Percentiles rank a stretch among this genome's conserved stretches.
Evolutionary conservation across 2,329 filamentous ascomycete genomes (phyloP).

Genomic region (Dryadomyces quercivorus): DNA sequence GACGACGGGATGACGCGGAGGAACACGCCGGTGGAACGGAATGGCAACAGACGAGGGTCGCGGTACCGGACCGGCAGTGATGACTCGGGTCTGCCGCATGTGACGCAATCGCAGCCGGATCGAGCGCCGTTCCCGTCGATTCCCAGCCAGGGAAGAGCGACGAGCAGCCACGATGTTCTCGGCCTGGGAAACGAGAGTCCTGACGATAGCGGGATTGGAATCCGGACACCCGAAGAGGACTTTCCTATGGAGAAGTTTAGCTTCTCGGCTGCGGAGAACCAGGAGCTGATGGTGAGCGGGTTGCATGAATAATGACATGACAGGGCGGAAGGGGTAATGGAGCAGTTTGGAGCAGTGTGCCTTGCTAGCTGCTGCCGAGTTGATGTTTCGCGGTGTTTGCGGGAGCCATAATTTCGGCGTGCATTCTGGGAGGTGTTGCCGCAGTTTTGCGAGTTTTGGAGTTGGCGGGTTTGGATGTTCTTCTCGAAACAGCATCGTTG

Average conservation of each 20-base stretch:
- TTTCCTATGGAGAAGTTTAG: constrained; percentile 49
- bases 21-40: constrained; percentile 16
- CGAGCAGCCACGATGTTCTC: constrained; percentile 30
- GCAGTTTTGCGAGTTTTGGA: constrained; percentile 4
- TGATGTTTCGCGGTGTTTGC: not conserved
- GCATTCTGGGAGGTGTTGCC: not conserved
- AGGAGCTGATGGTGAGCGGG: constrained; percentile 18
- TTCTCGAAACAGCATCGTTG: constrained; percentile 5
- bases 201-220: constrained; percentile 66
- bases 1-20: constrained; percentile 12
- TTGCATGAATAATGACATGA: constrained; percentile 10
- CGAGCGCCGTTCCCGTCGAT: constrained; percentile 36
- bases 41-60: constrained; percentile 22
- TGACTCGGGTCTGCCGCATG: constrained; percentile 30
- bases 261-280: constrained; percentile 15
- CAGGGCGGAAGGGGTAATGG: not conserved
- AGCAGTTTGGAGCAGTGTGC: no score
- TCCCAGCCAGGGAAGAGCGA: constrained; percentile 16
- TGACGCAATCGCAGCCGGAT: constrained; percentile 35
- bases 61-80: constrained; percentile 34
- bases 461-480: constrained; percentile 6
- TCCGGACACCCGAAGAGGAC: constrained; percentile 55
- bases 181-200: constrained; percentile 35
- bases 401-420: not conserved
- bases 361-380: no score